Base-by-base conservation (phyloP, 768 basidiomycete species). In the Trametopsis cervina region DNA sequence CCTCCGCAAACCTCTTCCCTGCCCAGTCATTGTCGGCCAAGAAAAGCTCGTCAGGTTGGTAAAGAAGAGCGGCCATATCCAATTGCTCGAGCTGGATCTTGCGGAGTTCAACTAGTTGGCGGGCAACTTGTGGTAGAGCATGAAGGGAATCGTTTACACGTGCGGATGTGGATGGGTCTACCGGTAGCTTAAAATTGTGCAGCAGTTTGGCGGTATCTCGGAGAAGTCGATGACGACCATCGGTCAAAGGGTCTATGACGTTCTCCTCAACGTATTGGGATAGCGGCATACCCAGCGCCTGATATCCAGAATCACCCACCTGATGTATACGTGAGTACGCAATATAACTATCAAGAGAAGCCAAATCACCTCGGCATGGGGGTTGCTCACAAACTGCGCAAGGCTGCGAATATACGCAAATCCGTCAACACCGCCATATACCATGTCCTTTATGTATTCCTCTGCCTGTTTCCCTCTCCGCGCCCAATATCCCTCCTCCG, bases 391-490 rank as follows among this genome's bases (percentile, higher is more conserved):
- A 53, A 89, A 90, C 63, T 85, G 82, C 21, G 85, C 86, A 46
- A 90, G 57, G 60, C 88, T 89, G 51, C 83, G 71, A 44, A 83
- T 74, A 60, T 89, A 89, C 4, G 87, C 87, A 22, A 80, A 64
- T 1, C 88, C 87, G 47, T 87, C 85, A 0, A 79, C 71, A 40
- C 88, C 86, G 0, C 88, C 87, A 58, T 89, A 89, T 0, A 89
- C 85, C n/a, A 87, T 59, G 58, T 88, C 83, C 17, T 75, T 66
- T 15, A 89, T 40, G 56, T 83, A 86, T n/a, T 71, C 73, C 63
- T 86, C 82, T 1, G 76, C 84, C 20, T 74, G 71, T n/a, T 62
- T 61, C 11, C 75, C 78, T 42, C 67, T 67, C 11, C 67, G 60
- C 20, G 66, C 72, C 75, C 78, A 85, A 52, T 80, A 80, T 4